Percentiles rank a stretch among this genome's conserved stretches.
Conservation (phyloP, 2,329 filamentous ascomycete species). For the Coniochaeta ligniaria region DNA sequence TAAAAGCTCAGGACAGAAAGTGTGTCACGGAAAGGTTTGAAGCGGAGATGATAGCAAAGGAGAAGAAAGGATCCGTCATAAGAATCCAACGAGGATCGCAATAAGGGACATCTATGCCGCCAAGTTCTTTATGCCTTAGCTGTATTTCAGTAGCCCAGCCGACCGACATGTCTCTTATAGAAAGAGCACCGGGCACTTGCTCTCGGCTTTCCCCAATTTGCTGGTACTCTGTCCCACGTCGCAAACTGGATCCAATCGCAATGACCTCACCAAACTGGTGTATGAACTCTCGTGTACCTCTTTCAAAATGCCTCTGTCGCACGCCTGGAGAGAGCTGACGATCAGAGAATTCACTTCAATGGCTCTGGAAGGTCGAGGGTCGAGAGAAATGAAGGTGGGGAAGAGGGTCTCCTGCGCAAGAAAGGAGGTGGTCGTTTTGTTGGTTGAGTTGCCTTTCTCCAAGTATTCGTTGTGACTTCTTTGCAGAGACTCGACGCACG, state of each 20-base stretch:
- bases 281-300: neutral
- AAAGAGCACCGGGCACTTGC: neutral
- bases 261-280: neutral
- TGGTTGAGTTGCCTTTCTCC: neutral
- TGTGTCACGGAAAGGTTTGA: neutral
- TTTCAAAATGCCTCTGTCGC: neutral
- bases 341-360: neutral
- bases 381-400: neutral
- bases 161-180: neutral
- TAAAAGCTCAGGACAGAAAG: neutral
- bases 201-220: neutral
- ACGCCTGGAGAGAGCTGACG: neutral
- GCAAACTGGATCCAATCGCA: neutral
- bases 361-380: neutral
- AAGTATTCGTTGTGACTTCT: neutral
- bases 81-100: neutral
- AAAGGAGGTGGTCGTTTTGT: neutral
- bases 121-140: neutral
- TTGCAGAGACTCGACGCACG: neutral
- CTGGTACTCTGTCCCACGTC: neutral
- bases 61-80: neutral
- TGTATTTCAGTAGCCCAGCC: neutral
- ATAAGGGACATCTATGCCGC: neutral
- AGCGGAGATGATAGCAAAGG: neutral
- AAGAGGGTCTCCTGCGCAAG: constrained; percentile 1